Evolutionary conservation across 768 basidiomycete genomes (phyloP), one percentile per base, ranked within the genome.

Genomic region (Paxillus ammoniavirescens): DNA sequence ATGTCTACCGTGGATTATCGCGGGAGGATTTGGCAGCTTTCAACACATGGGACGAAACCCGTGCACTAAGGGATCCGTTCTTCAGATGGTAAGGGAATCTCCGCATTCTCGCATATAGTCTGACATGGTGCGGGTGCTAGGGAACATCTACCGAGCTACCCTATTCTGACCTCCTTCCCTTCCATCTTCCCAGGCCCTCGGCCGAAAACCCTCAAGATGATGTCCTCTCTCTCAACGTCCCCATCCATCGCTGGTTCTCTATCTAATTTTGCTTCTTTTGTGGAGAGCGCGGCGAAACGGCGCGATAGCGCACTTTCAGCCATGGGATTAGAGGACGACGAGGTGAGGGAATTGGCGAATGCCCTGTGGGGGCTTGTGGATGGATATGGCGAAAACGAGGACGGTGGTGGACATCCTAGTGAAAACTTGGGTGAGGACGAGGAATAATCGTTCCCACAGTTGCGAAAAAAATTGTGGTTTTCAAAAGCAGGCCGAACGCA

Each of bases 1-100:
- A 84, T 50, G 80, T 89, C 43, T 79, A 81, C 3, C 77, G 89
- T 57, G 88, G 87, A 2, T 76, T 89, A 59, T 72, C 79, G 8
- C 57, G 68, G 23, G 52, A 65, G 5, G 68, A 71, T 15, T 59
- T 74, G 17, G 56, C 56, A 14, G 59, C 63, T 2, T 82, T 79
- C 58, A 65, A 77, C 18, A 65, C 65, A 13, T 77, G 77, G 78
- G 63, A 61, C 33, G 60, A 59, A 26, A 53, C 63, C n/a, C 55
- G 67, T 54, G 57, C 60, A 46, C 48, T 73, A 35, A 62, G 63
- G 37, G 64, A 68, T 49, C 60, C 70, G 15, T 59, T 73, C 50
- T 55, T 75, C 37, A 59, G 66, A 48, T 75, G 73, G 82, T 82
- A 61, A 42, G 69, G 52, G 36, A 21, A 49, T 50, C 47, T 40